Evolutionary conservation across 208 protist genomes (phyloP), one percentile per base, ranked within the genome.

Genomic region (Crithidia bombi): DNA sequence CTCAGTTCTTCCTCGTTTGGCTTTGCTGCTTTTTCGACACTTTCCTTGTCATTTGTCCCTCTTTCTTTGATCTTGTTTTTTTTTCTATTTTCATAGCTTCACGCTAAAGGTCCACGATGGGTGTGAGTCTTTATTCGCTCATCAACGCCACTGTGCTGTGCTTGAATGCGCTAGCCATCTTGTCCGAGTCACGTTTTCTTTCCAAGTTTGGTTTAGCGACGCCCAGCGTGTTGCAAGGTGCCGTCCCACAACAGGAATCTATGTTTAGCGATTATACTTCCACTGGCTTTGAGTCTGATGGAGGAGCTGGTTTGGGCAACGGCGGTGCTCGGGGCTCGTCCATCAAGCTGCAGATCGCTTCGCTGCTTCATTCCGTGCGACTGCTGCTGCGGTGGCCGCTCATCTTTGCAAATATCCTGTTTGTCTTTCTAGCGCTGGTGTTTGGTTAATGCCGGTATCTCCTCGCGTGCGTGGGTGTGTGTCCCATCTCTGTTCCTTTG

Each of bases 161-260:
- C 47, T 65, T 93, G 23, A 96, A 96, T 54, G 86, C 85, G 9
- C 78, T 96, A 9, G 88, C 89, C 47, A 94, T 96, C 46, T 73
- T 96, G 7, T 96, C 91, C 1, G 88, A 96, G 70, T 85, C 78
- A n/a, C 82, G 91, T 0, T 85, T 96, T 15, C 82, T 96, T 15
- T 63, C 78, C 12, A 90, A 87, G 44, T 87, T 92, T 30, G 91
- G 91, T 5, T 73, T 96, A 3, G 82, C 81, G 0, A 82, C 83
- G 9, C 46, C 76, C 12, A 49, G 57, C 6, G 71, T 65, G 32
- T 65, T 68, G 23, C 54, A 77, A 7, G 61, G 51, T 10, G 43
- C 44, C 12, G 38, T 44, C 21, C 35, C 50, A 19, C 52, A 46
- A 46, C 52, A 73, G 43, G 73, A 73, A 5, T 49, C 59, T 14